Conservation (phyloP, 345 rosid species). For the Theobroma cacao region DNA sequence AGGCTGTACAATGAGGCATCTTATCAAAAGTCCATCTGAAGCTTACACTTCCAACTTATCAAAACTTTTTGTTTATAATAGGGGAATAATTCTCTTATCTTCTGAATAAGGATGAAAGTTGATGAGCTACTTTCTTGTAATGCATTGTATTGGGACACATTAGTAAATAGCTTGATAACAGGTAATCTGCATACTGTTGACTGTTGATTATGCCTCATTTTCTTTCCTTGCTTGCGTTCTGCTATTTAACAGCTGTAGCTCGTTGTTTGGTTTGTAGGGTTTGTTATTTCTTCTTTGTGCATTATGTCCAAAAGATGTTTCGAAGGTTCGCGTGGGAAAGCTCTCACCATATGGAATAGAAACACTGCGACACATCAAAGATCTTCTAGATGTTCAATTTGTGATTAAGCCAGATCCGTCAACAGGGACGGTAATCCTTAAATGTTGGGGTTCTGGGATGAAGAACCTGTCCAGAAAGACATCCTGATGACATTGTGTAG, state of each 20-base stretch:
- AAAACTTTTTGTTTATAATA: neutral
- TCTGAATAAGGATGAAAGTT: neutral
- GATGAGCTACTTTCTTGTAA: neutral
- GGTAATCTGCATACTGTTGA: neutral
- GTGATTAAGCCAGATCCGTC: constrained; percentile 65
- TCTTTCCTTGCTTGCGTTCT: neutral
- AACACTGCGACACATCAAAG: constrained; percentile 66
- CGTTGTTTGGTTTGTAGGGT: constrained; percentile 42
- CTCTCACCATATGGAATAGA: constrained; percentile 74
- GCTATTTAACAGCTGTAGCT: neutral
- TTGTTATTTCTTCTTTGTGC: constrained; percentile 78
- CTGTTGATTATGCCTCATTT: neutral
- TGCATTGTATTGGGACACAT: neutral
- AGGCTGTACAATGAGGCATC: neutral
- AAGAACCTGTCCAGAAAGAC: constrained; percentile 70
- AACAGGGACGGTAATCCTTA: constrained; percentile 68
- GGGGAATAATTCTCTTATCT: neutral
- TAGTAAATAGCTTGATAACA: neutral
- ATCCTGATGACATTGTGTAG: constrained; percentile 32
- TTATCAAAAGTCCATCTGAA: neutral
- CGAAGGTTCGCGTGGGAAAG: constrained; percentile 86
- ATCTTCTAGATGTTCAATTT: constrained; percentile 69
- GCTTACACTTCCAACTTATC: neutral
- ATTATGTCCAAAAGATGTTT: constrained; percentile 68
- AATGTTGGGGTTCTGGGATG: constrained; percentile 78